A percentile compares a stretch with the other conserved stretches of the same genome.
These are phyloP conservation scores for Achaetomiella virescens DNA, from an alignment of 495 filamentous ascomycete genomes.

Conservation along the genomic window DNA sequence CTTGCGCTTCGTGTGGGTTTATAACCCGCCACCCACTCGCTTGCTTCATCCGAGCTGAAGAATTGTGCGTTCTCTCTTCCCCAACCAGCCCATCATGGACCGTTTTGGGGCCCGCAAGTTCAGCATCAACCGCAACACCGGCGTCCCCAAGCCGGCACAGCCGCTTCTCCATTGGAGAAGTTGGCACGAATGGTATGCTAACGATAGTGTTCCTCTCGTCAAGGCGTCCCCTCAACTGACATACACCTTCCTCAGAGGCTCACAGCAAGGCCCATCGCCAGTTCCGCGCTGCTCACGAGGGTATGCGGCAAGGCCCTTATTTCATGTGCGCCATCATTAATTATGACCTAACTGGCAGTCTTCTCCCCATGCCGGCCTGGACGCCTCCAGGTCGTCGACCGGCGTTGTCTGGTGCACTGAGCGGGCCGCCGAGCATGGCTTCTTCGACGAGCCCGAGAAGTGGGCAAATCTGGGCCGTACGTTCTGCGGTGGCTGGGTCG, in stretches of 20 bases:
- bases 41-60: background rate
- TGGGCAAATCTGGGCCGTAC: conserved; percentile 87
- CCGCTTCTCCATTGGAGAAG: conserved; percentile 48
- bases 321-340: background rate
- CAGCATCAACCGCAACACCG: conserved; percentile 53
- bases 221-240: conserved; percentile 17
- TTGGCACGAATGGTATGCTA: conserved; percentile 43
- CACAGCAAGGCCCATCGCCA: conserved; percentile 76
- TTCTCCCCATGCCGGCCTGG: conserved; percentile 82
- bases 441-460: conserved; percentile 66
- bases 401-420: conserved; percentile 87
- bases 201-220: background rate
- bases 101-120: conserved; percentile 48
- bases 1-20: background rate
- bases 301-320: conserved; percentile 6
- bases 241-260: conserved; percentile 48
- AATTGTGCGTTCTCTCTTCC: background rate
- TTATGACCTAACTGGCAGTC: conserved; percentile 23
- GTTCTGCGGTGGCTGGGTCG: background rate
- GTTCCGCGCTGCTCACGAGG: conserved; percentile 80
- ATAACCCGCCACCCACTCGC: background rate
- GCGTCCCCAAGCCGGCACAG: conserved; percentile 42
- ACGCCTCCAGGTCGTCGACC: conserved; percentile 73
- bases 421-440: conserved; percentile 72
- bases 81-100: conserved; percentile 29